Evolutionary conservation across 805 yeast genomes (phyloP), one percentile per base, ranked within the genome.

Genomic region (Candida adriatica): DNA sequence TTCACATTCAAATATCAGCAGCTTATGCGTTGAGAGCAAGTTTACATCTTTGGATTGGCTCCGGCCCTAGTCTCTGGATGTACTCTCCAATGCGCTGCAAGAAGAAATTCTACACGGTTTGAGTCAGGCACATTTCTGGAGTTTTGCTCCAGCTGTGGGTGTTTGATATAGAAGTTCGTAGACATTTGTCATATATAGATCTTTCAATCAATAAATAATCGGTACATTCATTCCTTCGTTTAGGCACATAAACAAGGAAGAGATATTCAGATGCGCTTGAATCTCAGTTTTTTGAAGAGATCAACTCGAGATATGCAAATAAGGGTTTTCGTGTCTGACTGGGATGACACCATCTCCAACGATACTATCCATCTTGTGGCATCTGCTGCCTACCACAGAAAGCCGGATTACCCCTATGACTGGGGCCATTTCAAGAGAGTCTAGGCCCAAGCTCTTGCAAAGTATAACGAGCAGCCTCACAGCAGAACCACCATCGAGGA

Each of bases 271-370:
- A 19, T 11, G 8, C 22, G 11, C 22, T 11, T 11, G 22, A 19
- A 19, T 19, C 22, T 19, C 22, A 19, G 8, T 11, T 19, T 23
- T 15, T n/a, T 11, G 11, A 25, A 18, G 26, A 23, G 29, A n/a
- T 17, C 19, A 28, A 6, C 8, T 6, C 31, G n/a, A 9, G 14
- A 13, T n/a, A 30, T 16, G 23, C 15, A 11, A 6, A 26, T 35
- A 13, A 41, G 41, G 19, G 43, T 43, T 23, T 40, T 75, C 8
- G 60, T 75, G 2, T 52, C 69, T 4, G 86, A 78, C 42, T 78
- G 81, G 77, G 86, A 78, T 48, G 84, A 76, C 26, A 78, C 85
- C 0, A 62, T 74, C 17, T 75, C 85, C 0, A 46, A 53, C 18
- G 85, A 78, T 49, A 75, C 86, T 1, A 66, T 77, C 18, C 50